A percentile compares a stretch with the other conserved stretches of the same genome.
phyloP scores from a whole-genome alignment of 2,329 filamentous ascomycete genomes.

The Apiospora marii region DNA sequence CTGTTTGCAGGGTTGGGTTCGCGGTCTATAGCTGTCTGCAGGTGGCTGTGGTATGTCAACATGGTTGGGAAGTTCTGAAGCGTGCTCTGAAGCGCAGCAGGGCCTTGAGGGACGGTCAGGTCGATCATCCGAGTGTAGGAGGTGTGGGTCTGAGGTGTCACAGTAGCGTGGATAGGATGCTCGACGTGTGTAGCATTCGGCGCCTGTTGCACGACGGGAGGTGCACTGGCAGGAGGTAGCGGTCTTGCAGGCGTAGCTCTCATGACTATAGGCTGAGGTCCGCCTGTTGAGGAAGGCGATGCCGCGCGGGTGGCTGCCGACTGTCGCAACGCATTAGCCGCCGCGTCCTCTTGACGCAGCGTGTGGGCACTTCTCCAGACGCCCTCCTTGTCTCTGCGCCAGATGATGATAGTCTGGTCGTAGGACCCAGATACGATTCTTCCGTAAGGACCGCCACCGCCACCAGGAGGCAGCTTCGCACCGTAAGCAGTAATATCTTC shows the following conservation, averaged over 20 bases:
- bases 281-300: constrained; percentile 24
- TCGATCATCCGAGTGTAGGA: constrained; percentile 63
- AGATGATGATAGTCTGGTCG: constrained; percentile 94
- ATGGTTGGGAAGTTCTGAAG: constrained; percentile 57
- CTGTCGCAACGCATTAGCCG: constrained; percentile 53
- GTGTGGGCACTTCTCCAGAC: constrained; percentile 83
- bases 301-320: constrained; percentile 7
- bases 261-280: constrained; percentile 25
- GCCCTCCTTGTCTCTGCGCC: constrained; percentile 85
- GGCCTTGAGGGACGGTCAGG: constrained; percentile 58
- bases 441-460: constrained; percentile 86
- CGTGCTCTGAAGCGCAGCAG: constrained; percentile 53
- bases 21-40: constrained; percentile 60
- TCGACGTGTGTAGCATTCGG: constrained; percentile 41
- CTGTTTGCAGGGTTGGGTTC: constrained; percentile 57
- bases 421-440: constrained; percentile 98
- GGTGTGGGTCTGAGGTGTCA: constrained; percentile 46
- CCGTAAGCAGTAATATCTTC: constrained; percentile 81
- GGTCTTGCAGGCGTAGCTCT: constrained; percentile 29
- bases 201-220: constrained; percentile 37
- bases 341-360: constrained; percentile 77
- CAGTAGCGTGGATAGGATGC: constrained; percentile 41
- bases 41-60: constrained; percentile 55
- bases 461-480: constrained; percentile 87
- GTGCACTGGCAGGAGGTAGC: constrained; percentile 36